Evolutionary conservation across 768 basidiomycete genomes (phyloP).

Genomic region (Amanita rubescens): DNA sequence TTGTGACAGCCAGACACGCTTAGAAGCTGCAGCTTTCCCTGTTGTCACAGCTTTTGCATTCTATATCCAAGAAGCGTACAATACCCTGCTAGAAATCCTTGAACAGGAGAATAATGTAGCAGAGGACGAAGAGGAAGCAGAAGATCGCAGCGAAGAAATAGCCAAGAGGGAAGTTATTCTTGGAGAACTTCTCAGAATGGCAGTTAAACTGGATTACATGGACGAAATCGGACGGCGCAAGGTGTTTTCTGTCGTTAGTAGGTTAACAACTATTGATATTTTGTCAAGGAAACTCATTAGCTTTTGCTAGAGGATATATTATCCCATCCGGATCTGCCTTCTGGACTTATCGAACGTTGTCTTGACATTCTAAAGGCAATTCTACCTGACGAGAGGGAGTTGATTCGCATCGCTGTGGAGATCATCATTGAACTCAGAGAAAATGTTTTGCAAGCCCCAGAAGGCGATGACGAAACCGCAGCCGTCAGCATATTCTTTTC

Average conservation of each 20-base stretch:
- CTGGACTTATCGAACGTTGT: conserved; percentile 68
- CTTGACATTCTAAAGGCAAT: conserved; percentile 83
- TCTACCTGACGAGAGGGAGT: conserved; percentile 75
- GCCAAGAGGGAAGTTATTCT: conserved; percentile 68
- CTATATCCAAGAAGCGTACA: conserved; percentile 74
- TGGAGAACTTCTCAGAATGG: conserved; percentile 74
- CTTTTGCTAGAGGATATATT: conserved; percentile 71
- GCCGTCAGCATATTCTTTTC: conserved; percentile 6
- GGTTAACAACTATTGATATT: conserved; percentile 24
- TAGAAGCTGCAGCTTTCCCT: conserved; percentile 68
- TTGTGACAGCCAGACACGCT: conserved; percentile 50
- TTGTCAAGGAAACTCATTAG: neutral
- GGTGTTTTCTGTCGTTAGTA: conserved; percentile 83
- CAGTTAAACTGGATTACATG: conserved; percentile 80
- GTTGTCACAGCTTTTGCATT: conserved; percentile 92
- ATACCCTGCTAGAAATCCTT: conserved; percentile 37
- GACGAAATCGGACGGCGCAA: conserved; percentile 93
- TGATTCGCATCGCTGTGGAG: conserved; percentile 85
- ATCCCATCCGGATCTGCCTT: conserved; percentile 73
- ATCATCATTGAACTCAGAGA: conserved; percentile 72
- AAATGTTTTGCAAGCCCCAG: conserved; percentile 12
- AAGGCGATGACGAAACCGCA: conserved; percentile 24
- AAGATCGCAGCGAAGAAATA: conserved; percentile 49
- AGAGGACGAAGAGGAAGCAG: conserved; percentile 36
- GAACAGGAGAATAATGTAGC: conserved; percentile 32